Conservation (phyloP, 176 grass and related monocot genomes). For the Saccharum spontaneum region DNA sequence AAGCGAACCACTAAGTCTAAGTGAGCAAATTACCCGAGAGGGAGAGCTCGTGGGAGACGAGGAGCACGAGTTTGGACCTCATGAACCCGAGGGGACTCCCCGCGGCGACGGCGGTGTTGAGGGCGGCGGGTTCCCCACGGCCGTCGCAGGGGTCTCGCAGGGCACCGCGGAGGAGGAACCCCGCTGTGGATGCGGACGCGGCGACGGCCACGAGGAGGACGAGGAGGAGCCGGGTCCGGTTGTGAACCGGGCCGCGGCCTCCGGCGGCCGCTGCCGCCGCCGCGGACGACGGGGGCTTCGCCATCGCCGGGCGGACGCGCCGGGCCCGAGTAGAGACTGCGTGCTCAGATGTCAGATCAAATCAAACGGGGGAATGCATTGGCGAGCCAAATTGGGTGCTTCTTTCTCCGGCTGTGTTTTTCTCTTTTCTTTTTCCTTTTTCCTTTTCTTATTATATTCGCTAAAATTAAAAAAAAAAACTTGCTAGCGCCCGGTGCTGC, state of each 20-base stretch:
- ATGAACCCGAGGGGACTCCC: constrained; percentile 68
- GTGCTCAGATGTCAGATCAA: neutral
- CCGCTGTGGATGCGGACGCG: constrained; percentile 45
- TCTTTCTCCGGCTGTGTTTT: no score
- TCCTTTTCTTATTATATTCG: no score
- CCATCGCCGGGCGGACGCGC: constrained; percentile 22
- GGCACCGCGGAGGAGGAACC: constrained; percentile 61
- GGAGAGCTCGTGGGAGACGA: constrained; percentile 93
- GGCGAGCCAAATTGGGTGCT: neutral
- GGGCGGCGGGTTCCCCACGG: constrained; percentile 1
- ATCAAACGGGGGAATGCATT: constrained; percentile 32
- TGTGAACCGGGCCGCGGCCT: constrained; percentile 38
- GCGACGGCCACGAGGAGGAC: constrained; percentile 43
- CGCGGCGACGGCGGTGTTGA: neutral
- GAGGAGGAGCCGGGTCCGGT: constrained; percentile 51
- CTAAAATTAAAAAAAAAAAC: no score
- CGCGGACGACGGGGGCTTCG: constrained; percentile 38
- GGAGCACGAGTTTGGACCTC: constrained; percentile 77
- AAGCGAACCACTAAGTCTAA: constrained; percentile 13
- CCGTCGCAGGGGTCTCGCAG: constrained; percentile 35
- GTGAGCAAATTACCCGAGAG: constrained; percentile 70
- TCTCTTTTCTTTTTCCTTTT: no score
- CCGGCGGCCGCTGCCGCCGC: constrained; percentile 26
- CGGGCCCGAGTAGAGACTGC: neutral
- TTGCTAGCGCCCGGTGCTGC: no score